phyloP scores from a whole-genome alignment of 139 green algal genomes.

The Coelastrella sp. region DNA sequence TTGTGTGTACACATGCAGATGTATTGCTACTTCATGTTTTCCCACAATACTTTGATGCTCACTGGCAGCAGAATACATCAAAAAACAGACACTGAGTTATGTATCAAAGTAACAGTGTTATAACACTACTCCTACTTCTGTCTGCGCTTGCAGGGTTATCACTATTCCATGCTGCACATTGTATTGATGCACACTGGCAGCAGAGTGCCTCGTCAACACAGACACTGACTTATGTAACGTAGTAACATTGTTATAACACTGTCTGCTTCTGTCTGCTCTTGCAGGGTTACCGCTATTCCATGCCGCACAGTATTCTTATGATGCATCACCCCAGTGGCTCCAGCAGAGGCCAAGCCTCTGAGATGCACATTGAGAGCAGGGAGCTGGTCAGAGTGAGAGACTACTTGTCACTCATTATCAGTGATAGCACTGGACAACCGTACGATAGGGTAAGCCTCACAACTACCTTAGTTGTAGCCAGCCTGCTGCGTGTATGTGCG shows the following conservation, averaged over 20 bases:
- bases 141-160: conserved; percentile 79
- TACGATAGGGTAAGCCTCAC: conserved; percentile 78
- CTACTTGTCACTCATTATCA: conserved; percentile 90
- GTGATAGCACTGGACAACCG: conserved; percentile 86
- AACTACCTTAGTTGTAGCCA: background rate
- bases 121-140: background rate
- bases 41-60: too few relatives aligned
- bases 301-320: conserved; percentile 97
- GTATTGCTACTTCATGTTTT: too few relatives aligned
- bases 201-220: conserved; percentile 68
- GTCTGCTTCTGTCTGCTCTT: background rate
- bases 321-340: conserved; percentile 95
- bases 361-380: conserved; percentile 97
- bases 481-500: background rate
- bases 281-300: conserved; percentile 89
- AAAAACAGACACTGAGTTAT: too few relatives aligned
- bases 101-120: too few relatives aligned
- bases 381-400: conserved; percentile 95
- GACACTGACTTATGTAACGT: too few relatives aligned
- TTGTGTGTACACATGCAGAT: too few relatives aligned
- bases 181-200: conserved; percentile 98
- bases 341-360: conserved; percentile 92
- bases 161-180: conserved; percentile 91
- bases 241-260: background rate
- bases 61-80: too few relatives aligned